Evolutionary conservation across 2,329 filamentous ascomycete genomes (phyloP).

Genomic region (Tolypocladium pustulatum): DNA sequence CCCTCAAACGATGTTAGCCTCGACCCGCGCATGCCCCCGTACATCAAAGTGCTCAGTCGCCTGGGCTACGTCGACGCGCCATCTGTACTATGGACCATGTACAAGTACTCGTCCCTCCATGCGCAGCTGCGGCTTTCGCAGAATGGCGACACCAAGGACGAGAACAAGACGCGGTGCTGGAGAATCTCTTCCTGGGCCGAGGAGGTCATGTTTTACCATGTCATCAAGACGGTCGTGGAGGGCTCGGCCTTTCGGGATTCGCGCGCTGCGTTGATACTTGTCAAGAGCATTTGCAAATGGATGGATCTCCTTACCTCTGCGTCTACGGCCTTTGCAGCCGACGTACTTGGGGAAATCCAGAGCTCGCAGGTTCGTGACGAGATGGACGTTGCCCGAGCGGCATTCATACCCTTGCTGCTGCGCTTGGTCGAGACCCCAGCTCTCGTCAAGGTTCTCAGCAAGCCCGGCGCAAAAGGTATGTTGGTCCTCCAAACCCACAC

Average conservation of each 20-base stretch:
- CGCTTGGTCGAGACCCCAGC: constrained; percentile 49
- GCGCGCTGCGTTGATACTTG: constrained; percentile 38
- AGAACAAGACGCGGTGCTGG: constrained; percentile 31
- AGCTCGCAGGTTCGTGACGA: constrained; percentile 40
- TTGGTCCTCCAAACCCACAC: not conserved
- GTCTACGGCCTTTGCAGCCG: constrained; percentile 34
- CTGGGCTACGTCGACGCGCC: constrained; percentile 42
- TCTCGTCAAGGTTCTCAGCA: constrained; percentile 43
- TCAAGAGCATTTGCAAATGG: constrained; percentile 43
- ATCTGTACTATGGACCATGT: constrained; percentile 43
- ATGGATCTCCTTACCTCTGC: constrained; percentile 46
- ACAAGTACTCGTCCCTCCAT: constrained; percentile 46
- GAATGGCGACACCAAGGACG: constrained; percentile 7
- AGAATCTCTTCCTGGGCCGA: constrained; percentile 54
- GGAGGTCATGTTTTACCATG: constrained; percentile 86
- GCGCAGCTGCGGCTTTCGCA: constrained; percentile 5
- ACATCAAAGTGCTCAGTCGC: constrained; percentile 44
- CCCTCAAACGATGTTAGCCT: constrained; percentile 36
- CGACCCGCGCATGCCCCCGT: constrained; percentile 49
- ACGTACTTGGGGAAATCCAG: constrained; percentile 35
- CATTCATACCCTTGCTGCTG: constrained; percentile 53
- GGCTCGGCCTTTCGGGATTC: constrained; percentile 35
- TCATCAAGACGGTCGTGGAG: constrained; percentile 72
- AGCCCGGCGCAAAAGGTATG: constrained; percentile 42
- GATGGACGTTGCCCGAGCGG: constrained; percentile 49